Conservation (phyloP, 306 rosid genomes). For the Cajanus cajan region DNA sequence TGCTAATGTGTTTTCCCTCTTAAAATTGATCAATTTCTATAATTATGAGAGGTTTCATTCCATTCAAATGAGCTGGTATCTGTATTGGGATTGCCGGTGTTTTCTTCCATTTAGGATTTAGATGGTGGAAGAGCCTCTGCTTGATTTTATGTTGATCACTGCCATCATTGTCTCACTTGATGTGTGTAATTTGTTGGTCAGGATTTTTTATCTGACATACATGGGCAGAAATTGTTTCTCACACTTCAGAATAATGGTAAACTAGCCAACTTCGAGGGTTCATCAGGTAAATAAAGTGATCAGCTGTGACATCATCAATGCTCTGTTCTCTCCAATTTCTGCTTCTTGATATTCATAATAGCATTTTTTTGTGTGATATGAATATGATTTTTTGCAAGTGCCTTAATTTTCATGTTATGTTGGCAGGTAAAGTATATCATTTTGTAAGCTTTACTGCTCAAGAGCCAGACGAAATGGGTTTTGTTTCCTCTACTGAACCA, state of each 20-base stretch:
- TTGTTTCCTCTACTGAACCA: constrained; percentile 59
- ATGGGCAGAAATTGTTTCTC: constrained; percentile 59
- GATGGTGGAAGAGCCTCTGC: background rate
- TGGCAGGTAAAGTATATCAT: constrained; percentile 69
- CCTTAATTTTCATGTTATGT: constrained; percentile 1
- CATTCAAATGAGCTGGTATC: background rate
- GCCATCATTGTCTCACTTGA: background rate
- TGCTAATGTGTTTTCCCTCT: background rate
- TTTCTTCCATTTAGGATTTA: background rate
- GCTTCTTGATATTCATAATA: background rate
- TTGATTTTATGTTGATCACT: background rate
- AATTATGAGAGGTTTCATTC: background rate
- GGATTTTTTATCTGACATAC: constrained; percentile 53
- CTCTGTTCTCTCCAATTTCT: background rate
- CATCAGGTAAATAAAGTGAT: constrained; percentile 58
- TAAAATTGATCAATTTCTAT: background rate
- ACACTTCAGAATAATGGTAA: constrained; percentile 54
- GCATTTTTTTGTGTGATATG: background rate
- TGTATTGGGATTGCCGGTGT: background rate
- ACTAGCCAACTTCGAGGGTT: constrained; percentile 53
- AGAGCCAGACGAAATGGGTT: constrained; percentile 61
- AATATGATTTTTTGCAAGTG: constrained; percentile 4
- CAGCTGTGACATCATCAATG: constrained; percentile 1
- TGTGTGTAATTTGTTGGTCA: background rate
- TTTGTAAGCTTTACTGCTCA: constrained; percentile 52